A percentile compares a stretch with the other conserved stretches of the same genome.
Evolutionary conservation across 1,284 basidiomycete genomes (phyloP).

Genomic region (Athelia sp.): DNA sequence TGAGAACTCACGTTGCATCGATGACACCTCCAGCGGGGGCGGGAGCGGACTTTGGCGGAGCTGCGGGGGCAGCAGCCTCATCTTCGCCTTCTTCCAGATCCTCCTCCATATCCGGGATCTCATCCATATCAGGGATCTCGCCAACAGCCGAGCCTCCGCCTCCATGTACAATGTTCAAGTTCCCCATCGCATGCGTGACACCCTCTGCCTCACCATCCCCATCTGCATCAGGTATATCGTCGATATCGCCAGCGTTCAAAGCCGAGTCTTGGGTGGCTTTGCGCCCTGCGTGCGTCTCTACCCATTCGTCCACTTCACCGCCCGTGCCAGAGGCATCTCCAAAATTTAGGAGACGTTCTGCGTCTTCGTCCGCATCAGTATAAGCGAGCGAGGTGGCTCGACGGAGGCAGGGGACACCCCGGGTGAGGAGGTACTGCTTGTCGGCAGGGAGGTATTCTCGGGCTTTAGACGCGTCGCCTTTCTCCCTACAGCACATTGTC

Average conservation of each 20-base stretch:
- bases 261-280: constrained; percentile 45
- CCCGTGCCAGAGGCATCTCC: constrained; percentile 57
- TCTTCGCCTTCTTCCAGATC: constrained; percentile 77
- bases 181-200: constrained; percentile 33
- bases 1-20: constrained; percentile 33
- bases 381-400: constrained; percentile 90
- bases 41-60: constrained; percentile 51
- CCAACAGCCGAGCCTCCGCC: constrained; percentile 36
- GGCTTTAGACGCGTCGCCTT: constrained; percentile 77
- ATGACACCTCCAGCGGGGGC: constrained; percentile 25
- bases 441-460: constrained; percentile 91
- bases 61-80: constrained; percentile 79
- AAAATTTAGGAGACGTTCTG: constrained; percentile 81
- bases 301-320: constrained; percentile 76
- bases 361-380: constrained; percentile 92
- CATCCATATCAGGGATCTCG: constrained; percentile 79
- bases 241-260: constrained; percentile 57
- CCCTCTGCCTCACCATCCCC: constrained; percentile 36
- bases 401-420: constrained; percentile 89
- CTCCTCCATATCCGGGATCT: constrained; percentile 92
- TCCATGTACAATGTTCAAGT: constrained; percentile 34
- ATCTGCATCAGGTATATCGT: constrained; percentile 81
- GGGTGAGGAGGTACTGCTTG: constrained; percentile 95
- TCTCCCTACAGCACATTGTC: constrained; percentile 58
- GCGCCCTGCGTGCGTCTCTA: constrained; percentile 80